Evolutionary conservation across 441 rosid genomes (phyloP), one percentile per base, ranked within the genome.

Genomic region (Breynia disticha): DNA sequence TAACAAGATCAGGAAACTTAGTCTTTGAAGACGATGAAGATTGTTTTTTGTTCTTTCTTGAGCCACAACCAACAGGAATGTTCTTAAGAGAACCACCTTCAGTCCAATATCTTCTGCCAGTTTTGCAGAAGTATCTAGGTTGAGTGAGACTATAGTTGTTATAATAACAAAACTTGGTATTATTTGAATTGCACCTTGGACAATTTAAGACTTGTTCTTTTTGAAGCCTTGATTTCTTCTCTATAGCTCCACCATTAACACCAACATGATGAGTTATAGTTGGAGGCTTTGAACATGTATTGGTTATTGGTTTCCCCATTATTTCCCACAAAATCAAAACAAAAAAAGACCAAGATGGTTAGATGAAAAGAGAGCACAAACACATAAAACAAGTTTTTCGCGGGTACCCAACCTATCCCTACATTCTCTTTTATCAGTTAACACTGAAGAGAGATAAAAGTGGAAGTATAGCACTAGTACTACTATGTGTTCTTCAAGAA

Each of bases 71-170:
- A 19, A 91, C 86, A n/a, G 98, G 98, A 59, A 91, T 87, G 63
- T 84, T 91, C 47, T 95, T 67, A 1, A 87, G 81, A 37, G 96
- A 85, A 1, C 98, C 98, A 35, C 98, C 98, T 64, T 82, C 86
- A 32, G 98, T 90, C 98, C 98, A 90, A 46, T 90, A 90, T 74
- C 98, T 79, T 67, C 86, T 67, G 46, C 98, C 87, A 50, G 85
- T 80, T 73, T 91, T 91, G 72, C 98, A 91, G 55, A 85, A 83
- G 74, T 87, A 91, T 59, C 98, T 79, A 4, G 98, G 98, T 53
- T 91, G 98, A 9, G 95, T 80, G 56, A 91, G 82, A 56, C 98
- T 91, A 72, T 91, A 91, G 72, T 91, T 91, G 79, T 91, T 91
- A 73, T 91, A 91, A 67, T 91, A 87, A 55, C 98, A 90, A 72